phyloP scores from a whole-genome alignment of 177 flowering plant species.

The Vitis hybrid region DNA sequence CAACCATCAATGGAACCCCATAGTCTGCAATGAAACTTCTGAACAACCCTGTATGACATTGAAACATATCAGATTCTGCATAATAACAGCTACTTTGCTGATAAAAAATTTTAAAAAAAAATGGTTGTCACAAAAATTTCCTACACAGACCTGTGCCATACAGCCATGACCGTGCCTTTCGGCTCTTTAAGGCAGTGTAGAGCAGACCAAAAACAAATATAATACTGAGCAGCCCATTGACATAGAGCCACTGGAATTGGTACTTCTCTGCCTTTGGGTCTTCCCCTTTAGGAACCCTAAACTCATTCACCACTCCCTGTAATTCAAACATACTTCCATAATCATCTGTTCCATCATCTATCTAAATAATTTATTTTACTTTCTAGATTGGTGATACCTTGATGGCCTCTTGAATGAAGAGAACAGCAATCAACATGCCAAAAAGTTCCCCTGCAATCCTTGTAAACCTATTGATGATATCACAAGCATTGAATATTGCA shows the following conservation, averaged over 20 bases:
- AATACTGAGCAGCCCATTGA: constrained; percentile 63
- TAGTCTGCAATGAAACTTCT: constrained; percentile 81
- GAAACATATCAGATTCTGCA: background rate
- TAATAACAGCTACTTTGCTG: background rate
- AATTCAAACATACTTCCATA: constrained; percentile 8
- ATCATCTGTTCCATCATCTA: background rate
- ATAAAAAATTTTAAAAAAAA: background rate
- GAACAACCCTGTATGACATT: constrained; percentile 44
- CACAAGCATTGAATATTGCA: constrained; percentile 68
- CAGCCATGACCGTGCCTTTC: constrained; percentile 74
- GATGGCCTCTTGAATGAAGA: constrained; percentile 75
- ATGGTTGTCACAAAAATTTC: background rate
- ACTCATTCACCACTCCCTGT: constrained; percentile 73
- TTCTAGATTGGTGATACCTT: constrained; percentile 32
- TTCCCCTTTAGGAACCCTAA: constrained; percentile 48
- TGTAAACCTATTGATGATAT: constrained; percentile 61
- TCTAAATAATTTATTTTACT: background rate
- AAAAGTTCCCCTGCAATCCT: constrained; percentile 78
- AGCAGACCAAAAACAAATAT: constrained; percentile 72
- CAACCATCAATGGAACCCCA: constrained; percentile 83
- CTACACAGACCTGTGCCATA: constrained; percentile 63
- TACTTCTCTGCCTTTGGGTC: constrained; percentile 27
- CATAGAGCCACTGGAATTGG: constrained; percentile 70
- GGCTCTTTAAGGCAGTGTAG: constrained; percentile 62
- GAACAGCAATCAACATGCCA: constrained; percentile 76